Evolutionary conservation across 495 filamentous ascomycete species (phyloP).

Genomic region (Parathielavia appendiculata): DNA sequence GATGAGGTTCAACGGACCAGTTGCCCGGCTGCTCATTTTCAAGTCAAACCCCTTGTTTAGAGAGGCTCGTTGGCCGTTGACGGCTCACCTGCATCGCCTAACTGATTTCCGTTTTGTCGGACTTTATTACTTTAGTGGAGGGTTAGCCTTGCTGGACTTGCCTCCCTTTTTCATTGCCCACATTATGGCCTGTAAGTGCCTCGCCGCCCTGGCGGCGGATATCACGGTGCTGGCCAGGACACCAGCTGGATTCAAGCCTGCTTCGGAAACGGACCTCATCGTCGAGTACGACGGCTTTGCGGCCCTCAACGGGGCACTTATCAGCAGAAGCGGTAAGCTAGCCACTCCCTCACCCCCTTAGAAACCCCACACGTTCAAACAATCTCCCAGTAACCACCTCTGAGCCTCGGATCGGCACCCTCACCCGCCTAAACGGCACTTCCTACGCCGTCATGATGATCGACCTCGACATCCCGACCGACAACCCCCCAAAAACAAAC

Average conservation of each 20-base stretch:
- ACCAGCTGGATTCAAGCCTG: conserved; percentile 36
- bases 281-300: conserved; percentile 35
- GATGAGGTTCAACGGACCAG: not conserved
- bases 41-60: not conserved
- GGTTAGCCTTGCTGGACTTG: not conserved
- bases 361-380: not conserved
- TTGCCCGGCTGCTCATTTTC: not conserved
- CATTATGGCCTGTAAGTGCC: conserved; percentile 33
- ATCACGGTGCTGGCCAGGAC: conserved; percentile 33
- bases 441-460: conserved; percentile 39
- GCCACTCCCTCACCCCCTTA: not conserved
- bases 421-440: conserved; percentile 28
- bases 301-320: conserved; percentile 33
- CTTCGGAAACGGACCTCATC: conserved; percentile 29
- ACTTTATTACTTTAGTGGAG: not conserved
- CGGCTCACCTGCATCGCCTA: not conserved
- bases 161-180: not conserved
- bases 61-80: too few relatives aligned
- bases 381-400: conserved; percentile 10
- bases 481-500: conserved; percentile 32
- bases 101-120: not conserved
- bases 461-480: conserved; percentile 42
- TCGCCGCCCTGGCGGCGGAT: conserved; percentile 28
- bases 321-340: conserved; percentile 31
- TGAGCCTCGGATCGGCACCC: conserved; percentile 25